Conservation (phyloP, 495 filamentous ascomycete species). For the Penicillium lagena region DNA sequence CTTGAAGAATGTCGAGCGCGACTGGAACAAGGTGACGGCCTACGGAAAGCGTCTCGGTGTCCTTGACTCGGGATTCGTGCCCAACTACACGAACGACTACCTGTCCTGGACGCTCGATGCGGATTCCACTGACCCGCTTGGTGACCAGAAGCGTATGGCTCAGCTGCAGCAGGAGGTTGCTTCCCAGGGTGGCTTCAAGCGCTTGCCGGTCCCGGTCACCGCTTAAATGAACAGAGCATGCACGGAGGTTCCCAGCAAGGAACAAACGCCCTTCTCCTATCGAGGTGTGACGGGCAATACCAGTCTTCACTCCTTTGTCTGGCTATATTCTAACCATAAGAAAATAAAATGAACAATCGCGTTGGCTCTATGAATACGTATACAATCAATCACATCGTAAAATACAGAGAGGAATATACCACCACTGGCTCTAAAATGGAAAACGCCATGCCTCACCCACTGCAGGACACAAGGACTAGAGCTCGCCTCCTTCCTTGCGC, state of each 20-base stretch:
- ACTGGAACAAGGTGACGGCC: conserved; percentile 64
- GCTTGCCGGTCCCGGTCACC: conserved; percentile 25
- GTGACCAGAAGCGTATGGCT: conserved; percentile 62
- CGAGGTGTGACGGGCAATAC: background rate
- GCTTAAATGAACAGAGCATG: conserved; percentile 12
- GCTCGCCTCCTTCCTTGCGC: too few relatives aligned
- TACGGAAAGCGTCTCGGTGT: conserved; percentile 63
- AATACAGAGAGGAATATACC: too few relatives aligned
- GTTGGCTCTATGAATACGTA: too few relatives aligned
- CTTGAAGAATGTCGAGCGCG: conserved; percentile 61
- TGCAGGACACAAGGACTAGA: too few relatives aligned
- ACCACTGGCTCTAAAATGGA: too few relatives aligned
- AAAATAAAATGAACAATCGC: background rate
- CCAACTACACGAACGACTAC: conserved; percentile 64
- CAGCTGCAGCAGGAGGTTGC: conserved; percentile 54
- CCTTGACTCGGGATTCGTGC: conserved; percentile 47
- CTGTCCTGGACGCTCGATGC: conserved; percentile 54
- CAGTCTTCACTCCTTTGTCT: conserved; percentile 16
- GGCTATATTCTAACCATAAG: background rate
- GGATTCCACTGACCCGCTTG: conserved; percentile 54
- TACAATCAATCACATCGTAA: too few relatives aligned
- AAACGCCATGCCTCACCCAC: too few relatives aligned
- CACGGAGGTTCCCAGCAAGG: too few relatives aligned
- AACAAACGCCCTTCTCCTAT: too few relatives aligned
- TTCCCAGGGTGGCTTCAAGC: conserved; percentile 37